These are phyloP conservation scores for Porodaedalea pini DNA, from an alignment of 1,284 basidiomycete species.

Conservation along the genomic window DNA sequence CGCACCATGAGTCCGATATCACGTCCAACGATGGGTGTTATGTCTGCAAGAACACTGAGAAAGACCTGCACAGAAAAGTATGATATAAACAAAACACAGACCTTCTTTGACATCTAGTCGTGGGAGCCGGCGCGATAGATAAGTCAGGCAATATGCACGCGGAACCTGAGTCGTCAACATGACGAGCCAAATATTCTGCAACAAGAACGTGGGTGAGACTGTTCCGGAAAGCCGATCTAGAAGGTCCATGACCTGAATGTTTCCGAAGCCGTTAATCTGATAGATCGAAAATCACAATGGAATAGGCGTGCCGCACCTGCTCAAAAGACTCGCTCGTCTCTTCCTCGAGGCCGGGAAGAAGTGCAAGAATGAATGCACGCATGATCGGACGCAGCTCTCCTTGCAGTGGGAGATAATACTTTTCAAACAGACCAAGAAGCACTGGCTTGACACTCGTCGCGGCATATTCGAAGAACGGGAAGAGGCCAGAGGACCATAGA, in stretches of 20 bases:
- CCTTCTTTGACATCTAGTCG: constrained; percentile 66
- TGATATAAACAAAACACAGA: constrained; percentile 28
- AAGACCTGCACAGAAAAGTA: constrained; percentile 5
- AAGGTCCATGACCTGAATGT: constrained; percentile 68
- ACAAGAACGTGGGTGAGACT: constrained; percentile 84
- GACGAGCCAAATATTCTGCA: constrained; percentile 92
- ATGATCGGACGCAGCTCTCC: constrained; percentile 81
- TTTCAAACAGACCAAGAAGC: constrained; percentile 84
- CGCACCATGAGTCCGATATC: constrained; percentile 92
- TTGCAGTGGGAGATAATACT: constrained; percentile 86
- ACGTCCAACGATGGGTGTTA: constrained; percentile 69
- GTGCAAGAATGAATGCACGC: constrained; percentile 90
- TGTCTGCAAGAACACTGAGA: constrained; percentile 44
- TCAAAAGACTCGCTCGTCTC: constrained; percentile 97
- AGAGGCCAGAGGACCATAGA: constrained; percentile 94
- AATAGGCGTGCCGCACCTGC: constrained; percentile 49
- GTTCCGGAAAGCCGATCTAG: constrained; percentile 82
- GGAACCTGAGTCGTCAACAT: constrained; percentile 88
- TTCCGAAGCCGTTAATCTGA: not conserved
- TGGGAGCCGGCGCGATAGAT: constrained; percentile 78
- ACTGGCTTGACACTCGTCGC: constrained; percentile 90
- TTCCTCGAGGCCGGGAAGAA: constrained; percentile 93
- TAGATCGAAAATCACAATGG: not conserved
- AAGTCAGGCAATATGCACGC: constrained; percentile 85
- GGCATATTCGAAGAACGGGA: constrained; percentile 98